A percentile compares a stretch with the other conserved stretches of the same genome.
phyloP scores from a whole-genome alignment of 2,329 filamentous ascomycete genomes.

The Fusarium sambucinum region DNA sequence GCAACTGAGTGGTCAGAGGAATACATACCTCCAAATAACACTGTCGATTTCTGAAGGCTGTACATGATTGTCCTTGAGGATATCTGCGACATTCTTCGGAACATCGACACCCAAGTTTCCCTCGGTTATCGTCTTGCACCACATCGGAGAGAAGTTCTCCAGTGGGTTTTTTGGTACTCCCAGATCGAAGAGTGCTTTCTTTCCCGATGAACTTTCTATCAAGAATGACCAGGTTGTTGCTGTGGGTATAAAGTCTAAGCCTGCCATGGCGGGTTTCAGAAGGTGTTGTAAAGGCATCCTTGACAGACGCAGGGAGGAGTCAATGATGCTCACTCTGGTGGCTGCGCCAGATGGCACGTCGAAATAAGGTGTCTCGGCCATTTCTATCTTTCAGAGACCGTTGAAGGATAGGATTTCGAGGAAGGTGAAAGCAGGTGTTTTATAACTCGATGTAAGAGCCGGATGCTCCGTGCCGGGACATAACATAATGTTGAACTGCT shows the following conservation, averaged over 20 bases:
- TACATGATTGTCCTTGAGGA: constrained; percentile 5
- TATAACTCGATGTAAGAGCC: not conserved
- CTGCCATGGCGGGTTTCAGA: constrained; percentile 10
- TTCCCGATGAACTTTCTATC: constrained; percentile 12
- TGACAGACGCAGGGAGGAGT: constrained; percentile 12
- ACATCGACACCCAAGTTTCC: constrained; percentile 1
- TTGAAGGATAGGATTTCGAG: too few species aligned
- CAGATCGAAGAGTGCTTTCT: constrained; percentile 27
- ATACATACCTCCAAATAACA: constrained; percentile 33
- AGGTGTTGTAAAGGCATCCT: constrained; percentile 1
- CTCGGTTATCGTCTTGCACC: constrained; percentile 1
- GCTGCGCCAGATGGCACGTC: constrained; percentile 5
- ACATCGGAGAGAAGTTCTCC: constrained; percentile 4
- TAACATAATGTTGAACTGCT: not conserved
- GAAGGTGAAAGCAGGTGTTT: not conserved
- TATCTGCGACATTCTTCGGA: constrained; percentile 20
- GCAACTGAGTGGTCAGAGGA: accelerated
- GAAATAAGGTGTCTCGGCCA: constrained; percentile 12
- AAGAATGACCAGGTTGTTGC: constrained; percentile 27
- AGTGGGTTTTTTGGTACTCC: constrained; percentile 22
- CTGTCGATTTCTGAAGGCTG: constrained; percentile 7
- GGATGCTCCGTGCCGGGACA: not conserved
- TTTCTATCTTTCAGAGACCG: not conserved
- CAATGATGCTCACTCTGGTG: constrained; percentile 27
- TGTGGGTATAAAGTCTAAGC: not conserved